These are phyloP conservation scores for Nadsonia starkeyi-henricii DNA, from an alignment of 1,139 yeast genomes.

Conservation along the genomic window DNA sequence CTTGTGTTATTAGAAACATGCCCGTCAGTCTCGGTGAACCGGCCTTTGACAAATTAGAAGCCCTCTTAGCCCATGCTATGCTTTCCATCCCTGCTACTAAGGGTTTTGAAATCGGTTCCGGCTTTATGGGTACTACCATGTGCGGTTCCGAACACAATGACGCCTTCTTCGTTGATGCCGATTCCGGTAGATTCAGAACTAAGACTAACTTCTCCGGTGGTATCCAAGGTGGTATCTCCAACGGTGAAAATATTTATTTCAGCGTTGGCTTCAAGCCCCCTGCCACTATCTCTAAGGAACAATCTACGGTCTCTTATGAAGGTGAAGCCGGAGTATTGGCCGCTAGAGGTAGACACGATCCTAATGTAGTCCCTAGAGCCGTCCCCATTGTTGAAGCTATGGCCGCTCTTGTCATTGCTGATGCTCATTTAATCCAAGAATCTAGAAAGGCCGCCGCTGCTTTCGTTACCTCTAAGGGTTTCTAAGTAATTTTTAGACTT, in stretches of 20 bases:
- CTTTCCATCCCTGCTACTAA: slow-evolving; percentile 92
- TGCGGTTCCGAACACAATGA: slow-evolving; percentile 95
- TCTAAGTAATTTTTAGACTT: background rate
- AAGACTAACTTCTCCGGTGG: slow-evolving; percentile 91
- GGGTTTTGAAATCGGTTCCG: slow-evolving; percentile 95
- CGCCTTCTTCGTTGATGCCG: slow-evolving; percentile 37
- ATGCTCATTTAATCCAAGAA: slow-evolving; percentile 71
- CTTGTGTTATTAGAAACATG: slow-evolving; percentile 88
- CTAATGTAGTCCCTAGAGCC: slow-evolving; percentile 96
- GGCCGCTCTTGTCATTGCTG: slow-evolving; percentile 89
- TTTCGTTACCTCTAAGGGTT: slow-evolving; percentile 5
- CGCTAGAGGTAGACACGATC: slow-evolving; percentile 97
- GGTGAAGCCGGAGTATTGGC: slow-evolving; percentile 80
- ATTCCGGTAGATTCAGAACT: slow-evolving; percentile 51
- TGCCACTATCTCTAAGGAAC: slow-evolving; percentile 92
- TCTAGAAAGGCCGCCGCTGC: slow-evolving; percentile 48
- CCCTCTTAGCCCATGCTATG: slow-evolving; percentile 93
- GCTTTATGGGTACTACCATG: slow-evolving; percentile 75
- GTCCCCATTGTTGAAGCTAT: slow-evolving; percentile 97
- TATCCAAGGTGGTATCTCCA: slow-evolving; percentile 93
- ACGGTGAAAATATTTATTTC: slow-evolving; percentile 90
- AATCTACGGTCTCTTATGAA: slow-evolving; percentile 72
- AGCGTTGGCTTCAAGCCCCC: slow-evolving; percentile 96
- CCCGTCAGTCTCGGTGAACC: slow-evolving; percentile 97
- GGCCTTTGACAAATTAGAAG: slow-evolving; percentile 91